phyloP scores from a whole-genome alignment of 257 asterid species.

The Nicotiana benthamiana region DNA sequence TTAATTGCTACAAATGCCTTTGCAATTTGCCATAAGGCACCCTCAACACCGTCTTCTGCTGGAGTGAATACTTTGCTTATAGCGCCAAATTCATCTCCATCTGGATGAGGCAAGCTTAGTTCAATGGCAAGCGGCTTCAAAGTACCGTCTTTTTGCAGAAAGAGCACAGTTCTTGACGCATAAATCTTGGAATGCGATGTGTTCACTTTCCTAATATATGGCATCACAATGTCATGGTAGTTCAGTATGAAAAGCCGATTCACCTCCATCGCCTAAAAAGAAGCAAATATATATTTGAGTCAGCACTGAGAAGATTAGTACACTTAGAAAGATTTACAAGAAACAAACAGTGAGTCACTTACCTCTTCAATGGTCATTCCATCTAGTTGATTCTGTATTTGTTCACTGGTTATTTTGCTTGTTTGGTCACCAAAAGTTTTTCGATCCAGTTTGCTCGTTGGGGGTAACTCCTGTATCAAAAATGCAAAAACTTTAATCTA shows the following conservation, averaged over 20 bases:
- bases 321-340: neutral
- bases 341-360: neutral
- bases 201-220: slow-evolving; percentile 11
- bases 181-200: slow-evolving; percentile 6
- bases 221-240: slow-evolving; percentile 17
- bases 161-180: slow-evolving; percentile 15
- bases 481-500: neutral
- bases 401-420: slow-evolving; percentile 7
- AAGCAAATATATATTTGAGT: neutral
- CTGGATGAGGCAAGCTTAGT: slow-evolving; percentile 20
- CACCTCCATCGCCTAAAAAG: slow-evolving; percentile 7
- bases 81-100: slow-evolving; percentile 13
- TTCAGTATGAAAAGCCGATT: slow-evolving; percentile 11
- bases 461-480: slow-evolving; percentile 13
- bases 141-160: slow-evolving; percentile 13
- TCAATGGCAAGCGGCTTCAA: slow-evolving; percentile 19
- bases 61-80: slow-evolving; percentile 13
- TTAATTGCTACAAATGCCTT: slow-evolving; percentile 20
- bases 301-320: neutral
- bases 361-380: slow-evolving; percentile 12
- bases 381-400: slow-evolving; percentile 7
- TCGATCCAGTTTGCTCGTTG: slow-evolving; percentile 6
- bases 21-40: slow-evolving; percentile 17
- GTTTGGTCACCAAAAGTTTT: slow-evolving; percentile 9
- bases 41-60: slow-evolving; percentile 9